These are phyloP conservation scores for Ilex asprella DNA, from an alignment of 257 asterid genomes.

Conservation along the genomic window DNA sequence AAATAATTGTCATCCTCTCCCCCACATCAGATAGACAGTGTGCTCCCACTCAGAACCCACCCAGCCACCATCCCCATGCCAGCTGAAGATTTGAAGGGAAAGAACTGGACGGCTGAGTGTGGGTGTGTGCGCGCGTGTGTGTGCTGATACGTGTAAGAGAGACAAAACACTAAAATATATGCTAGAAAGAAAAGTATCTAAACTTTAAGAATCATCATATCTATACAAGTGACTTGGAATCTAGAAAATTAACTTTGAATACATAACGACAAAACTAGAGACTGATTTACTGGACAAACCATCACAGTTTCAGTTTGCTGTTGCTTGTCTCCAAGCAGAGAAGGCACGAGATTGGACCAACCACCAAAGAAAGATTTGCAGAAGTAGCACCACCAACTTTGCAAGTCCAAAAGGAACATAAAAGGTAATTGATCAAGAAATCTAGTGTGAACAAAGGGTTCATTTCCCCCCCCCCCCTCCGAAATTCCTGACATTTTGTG, in stretches of 20 bases:
- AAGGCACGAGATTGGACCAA: not conserved
- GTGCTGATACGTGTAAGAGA: not conserved
- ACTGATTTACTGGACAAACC: not conserved
- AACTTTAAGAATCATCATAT: conserved; percentile 7
- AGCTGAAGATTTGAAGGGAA: no score
- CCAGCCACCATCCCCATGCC: not conserved
- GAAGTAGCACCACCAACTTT: not conserved
- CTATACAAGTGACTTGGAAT: conserved; percentile 4
- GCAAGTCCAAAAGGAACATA: no score
- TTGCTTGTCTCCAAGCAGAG: no score
- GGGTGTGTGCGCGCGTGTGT: no score
- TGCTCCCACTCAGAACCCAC: conserved; percentile 6
- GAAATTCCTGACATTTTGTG: no score
- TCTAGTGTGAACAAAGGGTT: no score
- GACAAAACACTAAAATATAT: not conserved
- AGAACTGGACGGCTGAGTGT: no score
- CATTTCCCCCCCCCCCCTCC: no score
- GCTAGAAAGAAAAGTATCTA: not conserved
- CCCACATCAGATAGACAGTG: conserved; percentile 2
- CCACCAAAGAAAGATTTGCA: not conserved
- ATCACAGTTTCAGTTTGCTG: not conserved
- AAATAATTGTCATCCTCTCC: not conserved
- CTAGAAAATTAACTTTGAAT: not conserved
- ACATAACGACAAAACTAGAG: conserved; percentile 11
- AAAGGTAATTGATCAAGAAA: no score